Base-by-base conservation (phyloP, 2,329 filamentous ascomycete species). In the Didymella keratinophila region DNA sequence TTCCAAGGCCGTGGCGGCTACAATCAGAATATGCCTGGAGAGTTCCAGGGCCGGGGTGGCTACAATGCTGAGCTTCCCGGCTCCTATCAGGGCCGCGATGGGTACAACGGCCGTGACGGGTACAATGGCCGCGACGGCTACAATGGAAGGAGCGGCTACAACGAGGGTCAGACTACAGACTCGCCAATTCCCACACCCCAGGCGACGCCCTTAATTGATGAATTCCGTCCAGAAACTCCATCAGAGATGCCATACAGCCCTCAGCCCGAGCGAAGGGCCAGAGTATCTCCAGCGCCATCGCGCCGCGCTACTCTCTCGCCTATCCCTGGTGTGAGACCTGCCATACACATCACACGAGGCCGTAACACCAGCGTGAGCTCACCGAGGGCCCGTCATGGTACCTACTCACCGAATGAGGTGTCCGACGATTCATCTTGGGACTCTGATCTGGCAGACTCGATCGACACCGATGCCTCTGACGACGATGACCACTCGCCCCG, bases 381-480 rank as follows among this genome's bases (percentile, higher is more conserved):
- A 2, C 68, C 71, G 52, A 68, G 65, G n/a, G 68, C 74, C 3
- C 71, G 69, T 16, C 61, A 71, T 10, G 70, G 72, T 30, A 62
- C 68, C n/a, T 68, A 68, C 41, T 68, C 70, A 8, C 62, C 70
- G 2, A 69, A 66, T n/a, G 70, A 74, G 12, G 58, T 75, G 8
- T 76, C 73, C 18, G 76, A 78, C 45, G 73, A 74, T 20, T 69
- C 72, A 8, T 74, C 71, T 32, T 79, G 77, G 77, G 78, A 79
- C 58, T 77, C 74, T 14, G 78, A 79, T 41, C 61, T 79, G 30
- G 77, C 77, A 44, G 72, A 71, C 34, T 74, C 70, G 0, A 64
- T 67, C n/a, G 71, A 71, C 28, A 74, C 71, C 1, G 67, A 67
- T 16, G 61, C 71, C 16, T 70, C 69, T 1, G 65, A 63, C 11